A percentile compares a stretch with the other conserved stretches of the same genome.
Conservation (phyloP, 257 asterid species). For the Lycium barbarum region DNA sequence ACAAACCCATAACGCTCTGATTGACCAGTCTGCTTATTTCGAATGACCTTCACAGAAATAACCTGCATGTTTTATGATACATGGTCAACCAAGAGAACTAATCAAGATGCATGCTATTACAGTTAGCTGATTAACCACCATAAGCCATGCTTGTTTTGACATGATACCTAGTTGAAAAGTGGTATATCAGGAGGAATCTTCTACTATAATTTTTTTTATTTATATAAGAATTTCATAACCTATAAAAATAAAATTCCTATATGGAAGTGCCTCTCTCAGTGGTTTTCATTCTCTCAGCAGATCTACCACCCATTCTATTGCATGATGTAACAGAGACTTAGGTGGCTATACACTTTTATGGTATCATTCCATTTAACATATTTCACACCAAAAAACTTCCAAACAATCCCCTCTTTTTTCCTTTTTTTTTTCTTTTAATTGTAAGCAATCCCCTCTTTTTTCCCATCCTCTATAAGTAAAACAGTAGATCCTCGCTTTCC, state of each 20-base stretch:
- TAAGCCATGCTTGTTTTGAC: background rate
- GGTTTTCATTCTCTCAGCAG: background rate
- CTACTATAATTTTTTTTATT: background rate
- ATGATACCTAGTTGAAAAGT: background rate
- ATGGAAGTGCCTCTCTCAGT: background rate
- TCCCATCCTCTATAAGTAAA: background rate
- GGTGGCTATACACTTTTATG: background rate
- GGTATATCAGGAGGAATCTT: background rate
- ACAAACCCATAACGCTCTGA: slow-evolving; percentile 95
- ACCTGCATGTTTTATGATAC: slow-evolving; percentile 54
- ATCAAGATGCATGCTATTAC: background rate
- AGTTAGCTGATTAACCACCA: slow-evolving; percentile 7
- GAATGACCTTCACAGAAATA: slow-evolving; percentile 84
- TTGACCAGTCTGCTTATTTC: slow-evolving; percentile 97
- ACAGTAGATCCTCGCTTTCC: background rate
- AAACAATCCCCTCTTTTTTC: background rate
- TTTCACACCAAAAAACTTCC: background rate
- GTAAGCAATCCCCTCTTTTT: background rate
- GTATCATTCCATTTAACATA: background rate
- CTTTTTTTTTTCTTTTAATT: too few relatives aligned
- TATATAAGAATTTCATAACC: background rate
- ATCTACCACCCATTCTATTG: background rate
- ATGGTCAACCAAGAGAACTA: slow-evolving; percentile 8
- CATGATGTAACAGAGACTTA: slow-evolving; percentile 2
- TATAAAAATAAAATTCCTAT: background rate